Evolutionary conservation across 1,284 basidiomycete species (phyloP), one percentile per base, ranked within the genome.

Genomic region (Cerioporus squamosus): DNA sequence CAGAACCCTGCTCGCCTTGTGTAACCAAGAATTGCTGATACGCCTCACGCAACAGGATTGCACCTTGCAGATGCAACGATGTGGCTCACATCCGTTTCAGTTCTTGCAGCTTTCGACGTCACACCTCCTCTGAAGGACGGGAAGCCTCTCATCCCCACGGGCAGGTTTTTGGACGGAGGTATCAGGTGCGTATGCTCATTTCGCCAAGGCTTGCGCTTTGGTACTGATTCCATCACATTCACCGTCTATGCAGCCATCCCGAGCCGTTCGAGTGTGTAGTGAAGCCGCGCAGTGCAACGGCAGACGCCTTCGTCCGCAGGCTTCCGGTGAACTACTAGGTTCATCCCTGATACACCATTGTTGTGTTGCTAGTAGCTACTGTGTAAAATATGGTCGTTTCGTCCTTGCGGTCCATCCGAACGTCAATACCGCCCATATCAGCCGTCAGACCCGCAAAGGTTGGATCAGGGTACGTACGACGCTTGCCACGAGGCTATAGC

Each of bases 151-250:
- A 36, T 51, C 12, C 49, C 49, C 12, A 12, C 49, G 14, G 49
- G 49, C 15, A 10, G 18, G 15, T 51, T 51, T 23, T 15, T 23
- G 24, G 49, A 51, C 17, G 49, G 49, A 7, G 23, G 49, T 38
- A 51, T 51, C 33, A 51, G 49, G 49, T 51, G 10, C 49, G 49
- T 42, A 9, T n/a, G n/a, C n/a, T n/a, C n/a, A n/a, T n/a, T n/a
- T 29, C 26, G 26, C 26, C 6, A 29, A 29, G 26, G n/a, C n/a
- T 29, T 29, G 6, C 26, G 9, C 26, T 17, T 18, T 23, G 6
- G 3, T 9, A 18, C n/a, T n/a, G 18, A 9, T 22, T 3, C n/a
- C 40, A n/a, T 8, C 15, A 31, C 9, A 3, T 12, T 8, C 23
- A 36, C 12, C 2, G 5, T 47, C 8, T 18, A 2, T 6, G 12